Base-by-base conservation (phyloP, 768 basidiomycete species). In the Fibroporia radiculosa region DNA sequence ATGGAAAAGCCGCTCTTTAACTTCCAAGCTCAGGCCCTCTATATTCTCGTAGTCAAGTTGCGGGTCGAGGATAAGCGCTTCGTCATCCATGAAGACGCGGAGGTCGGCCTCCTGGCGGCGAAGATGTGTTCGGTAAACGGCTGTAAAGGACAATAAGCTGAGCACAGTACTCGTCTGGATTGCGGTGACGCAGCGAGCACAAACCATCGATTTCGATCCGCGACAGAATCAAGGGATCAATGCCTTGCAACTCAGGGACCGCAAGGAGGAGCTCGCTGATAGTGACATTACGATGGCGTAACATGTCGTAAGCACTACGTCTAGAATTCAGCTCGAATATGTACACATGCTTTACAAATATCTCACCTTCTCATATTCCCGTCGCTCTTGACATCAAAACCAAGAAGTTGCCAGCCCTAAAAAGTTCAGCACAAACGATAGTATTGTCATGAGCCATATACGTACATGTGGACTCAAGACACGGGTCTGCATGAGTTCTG, bases 51-150 rank as follows among this genome's bases (percentile, higher is more conserved):
- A 95, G 57, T 93, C 81, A 64, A 92, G 72, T 25, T 73, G 54
- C 0, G 81, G 74, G 53, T 87, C 80, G 19, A 93, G 74, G 20
- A 70, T 35, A 18, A 93, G 70, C 12, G 73, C 69, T 58, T 93
- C 90, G 47, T 93, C 89, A 42, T 80, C 74, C 54, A 78, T 67
- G 65, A 93, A 93, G 11, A 73, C 68, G 1, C 73, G 72, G 3
- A 93, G 61, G 56, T 93, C 89, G 1, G 82, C 83, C 39, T 73
- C 70, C 67, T 93, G 91, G 4, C 91, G 78, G 13, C 61, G 55
- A 4, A 90, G 67, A 53, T 85, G 80, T 0, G 74, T 70, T 26
- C 68, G 66, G 51, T 89, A 89, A 32, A 66, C 70, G 0, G 77
- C 84, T 86, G 43, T 23, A 24, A 34, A 45, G 18, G 10, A 34